A percentile compares a stretch with the other conserved stretches of the same genome.
Evolutionary conservation across 306 rosid genomes (phyloP).

Genomic region (Mucuna pruriens): DNA sequence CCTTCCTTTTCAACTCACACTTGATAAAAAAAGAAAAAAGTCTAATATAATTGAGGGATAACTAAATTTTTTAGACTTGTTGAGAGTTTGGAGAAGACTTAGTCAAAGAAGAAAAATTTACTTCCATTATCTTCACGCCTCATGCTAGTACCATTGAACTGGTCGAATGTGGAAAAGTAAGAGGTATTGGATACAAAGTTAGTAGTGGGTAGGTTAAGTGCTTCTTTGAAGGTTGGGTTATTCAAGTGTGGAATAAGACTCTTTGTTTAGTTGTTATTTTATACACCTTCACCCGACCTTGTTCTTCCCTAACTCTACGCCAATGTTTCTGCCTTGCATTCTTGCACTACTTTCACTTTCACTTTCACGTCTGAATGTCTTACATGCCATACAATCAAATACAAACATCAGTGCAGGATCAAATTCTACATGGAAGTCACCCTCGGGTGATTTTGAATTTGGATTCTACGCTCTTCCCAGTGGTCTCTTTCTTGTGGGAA

Average conservation of each 20-base stretch:
- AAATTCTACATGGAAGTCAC: conserved; percentile 40
- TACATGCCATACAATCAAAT: not conserved
- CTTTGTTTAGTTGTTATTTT: not conserved
- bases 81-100: too few relatives aligned
- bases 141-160: too few relatives aligned
- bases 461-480: conserved; percentile 34
- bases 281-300: not conserved
- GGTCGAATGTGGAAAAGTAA: too few relatives aligned
- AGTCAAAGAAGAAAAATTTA: too few relatives aligned
- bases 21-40: too few relatives aligned
- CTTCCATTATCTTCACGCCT: too few relatives aligned
- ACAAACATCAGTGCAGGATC: conserved; percentile 46
- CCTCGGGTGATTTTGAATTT: conserved; percentile 43
- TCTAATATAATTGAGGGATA: too few relatives aligned
- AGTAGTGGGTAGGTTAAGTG: too few relatives aligned
- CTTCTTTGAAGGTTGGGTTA: too few relatives aligned
- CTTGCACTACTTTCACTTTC: conserved; percentile 19
- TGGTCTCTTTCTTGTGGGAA: conserved; percentile 35
- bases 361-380: not conserved
- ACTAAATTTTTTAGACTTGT: too few relatives aligned
- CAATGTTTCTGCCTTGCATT: not conserved
- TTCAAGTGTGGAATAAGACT: not conserved
- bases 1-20: too few relatives aligned
- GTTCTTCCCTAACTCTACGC: conserved; percentile 7
- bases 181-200: too few relatives aligned